Evolutionary conservation across 2,329 filamentous ascomycete species (phyloP), one percentile per base, ranked within the genome.

Genomic region (Venturia asperata): DNA sequence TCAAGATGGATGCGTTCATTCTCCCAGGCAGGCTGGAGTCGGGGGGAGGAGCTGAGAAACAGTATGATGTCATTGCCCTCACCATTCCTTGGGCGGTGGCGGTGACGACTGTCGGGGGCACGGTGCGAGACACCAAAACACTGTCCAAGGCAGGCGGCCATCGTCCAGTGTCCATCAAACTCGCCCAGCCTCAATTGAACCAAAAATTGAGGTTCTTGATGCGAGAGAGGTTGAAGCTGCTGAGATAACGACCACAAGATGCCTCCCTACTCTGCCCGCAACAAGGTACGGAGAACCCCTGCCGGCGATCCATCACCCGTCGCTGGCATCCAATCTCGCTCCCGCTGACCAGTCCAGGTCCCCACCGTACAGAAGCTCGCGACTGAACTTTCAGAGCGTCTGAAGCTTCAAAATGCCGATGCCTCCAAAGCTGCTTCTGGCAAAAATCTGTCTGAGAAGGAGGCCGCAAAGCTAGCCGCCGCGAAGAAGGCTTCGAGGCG

Each of bases 401-500:
- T 58, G 15, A 58, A 58, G 52, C 52, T 58, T 5, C 52, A 58
- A 19, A 58, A 58, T 34, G 52, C 52, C 15, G 52, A 58, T 27
- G 52, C 52, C 7, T 58, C 52, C 52, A 58, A 58, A 37, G 52
- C 30, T 58, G 52, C 30, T 9, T 58, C 52, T 9, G 52, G 52
- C 1, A 58, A 58, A 17, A 4, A 37, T 3, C 21, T 52, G 1
- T 58, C 52, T 4, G 52, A 58, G 3, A 58, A 58, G 52, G 30
- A 52, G 13, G 7, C 47, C 24, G 47, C 47, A 7, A 52, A 52
- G 24, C 47, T 58, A 9, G 52, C 52, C 10, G 52, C 52, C 9
- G 52, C 52, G 24, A 58, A 58, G 17, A 58, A 58, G 30, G 52
- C 52, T n/a, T 58, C 80, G 30, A 79, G 80, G 66, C 77, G 82